These are phyloP conservation scores for Apiospora aurea DNA, from an alignment of 2,329 filamentous ascomycete genomes.

Conservation along the genomic window DNA sequence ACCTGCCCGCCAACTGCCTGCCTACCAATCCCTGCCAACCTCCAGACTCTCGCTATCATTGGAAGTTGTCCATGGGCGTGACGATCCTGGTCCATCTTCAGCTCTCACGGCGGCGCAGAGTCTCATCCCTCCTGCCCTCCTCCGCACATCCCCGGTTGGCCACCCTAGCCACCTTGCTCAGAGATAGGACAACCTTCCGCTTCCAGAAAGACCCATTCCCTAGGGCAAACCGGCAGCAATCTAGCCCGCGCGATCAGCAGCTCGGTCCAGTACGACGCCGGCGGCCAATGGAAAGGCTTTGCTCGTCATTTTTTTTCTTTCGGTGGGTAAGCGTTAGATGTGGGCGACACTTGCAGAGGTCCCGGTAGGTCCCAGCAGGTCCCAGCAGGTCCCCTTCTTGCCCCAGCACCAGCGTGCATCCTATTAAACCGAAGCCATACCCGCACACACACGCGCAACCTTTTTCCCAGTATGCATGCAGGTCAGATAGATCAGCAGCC, in stretches of 20 bases:
- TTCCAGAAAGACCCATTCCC: slow-evolving; percentile 39
- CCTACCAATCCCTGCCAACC: background rate
- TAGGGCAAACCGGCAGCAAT: slow-evolving; percentile 33
- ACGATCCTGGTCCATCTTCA: slow-evolving; percentile 13
- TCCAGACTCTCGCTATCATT: background rate
- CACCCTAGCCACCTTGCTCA: slow-evolving; percentile 25
- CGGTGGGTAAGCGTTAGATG: slow-evolving; percentile 12
- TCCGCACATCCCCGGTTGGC: slow-evolving; percentile 20
- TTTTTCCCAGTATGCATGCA: slow-evolving; percentile 14
- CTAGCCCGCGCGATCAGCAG: slow-evolving; percentile 32
- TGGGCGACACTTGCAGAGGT: slow-evolving; percentile 5
- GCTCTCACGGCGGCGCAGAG: background rate
- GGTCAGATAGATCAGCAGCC: slow-evolving; percentile 12
- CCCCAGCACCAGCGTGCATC: background rate
- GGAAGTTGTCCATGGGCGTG: background rate
- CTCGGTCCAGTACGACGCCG: slow-evolving; percentile 35
- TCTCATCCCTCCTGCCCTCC: slow-evolving; percentile 26
- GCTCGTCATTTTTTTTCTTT: slow-evolving; percentile 2
- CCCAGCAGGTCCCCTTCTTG: background rate
- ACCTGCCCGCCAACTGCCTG: too few relatives aligned
- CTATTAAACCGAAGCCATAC: slow-evolving; percentile 5
- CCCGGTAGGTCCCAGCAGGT: background rate
- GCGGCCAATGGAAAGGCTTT: slow-evolving; percentile 29
- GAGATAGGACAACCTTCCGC: slow-evolving; percentile 41
- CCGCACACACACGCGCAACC: slow-evolving; percentile 16